Evolutionary conservation across 2,329 filamentous ascomycete genomes (phyloP), one percentile per base, ranked within the genome.

Genomic region (Colletotrichum filicis): DNA sequence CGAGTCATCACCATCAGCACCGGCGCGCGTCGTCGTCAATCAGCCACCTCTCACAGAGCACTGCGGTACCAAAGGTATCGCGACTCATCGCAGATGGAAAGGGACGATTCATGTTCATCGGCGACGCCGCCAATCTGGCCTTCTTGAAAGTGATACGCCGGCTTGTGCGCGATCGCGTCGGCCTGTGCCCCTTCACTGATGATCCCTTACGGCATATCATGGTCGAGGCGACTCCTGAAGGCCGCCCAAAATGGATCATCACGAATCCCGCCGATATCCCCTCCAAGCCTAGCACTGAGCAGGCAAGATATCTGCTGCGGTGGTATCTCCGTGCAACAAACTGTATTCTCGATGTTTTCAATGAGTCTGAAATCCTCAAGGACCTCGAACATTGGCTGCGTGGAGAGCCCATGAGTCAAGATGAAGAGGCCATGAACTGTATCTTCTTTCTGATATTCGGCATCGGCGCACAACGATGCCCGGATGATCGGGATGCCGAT

Each of bases 101-200:
- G 46, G 80, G 79, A 19, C 79, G 77, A 35, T 80, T 80, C 75
- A 80, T 83, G 76, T 83, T 82, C 59, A 79, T 83, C 32, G 81
- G 81, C n/a, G 81, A 82, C 72, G 80, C 81, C 22, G 80, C 80
- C 8, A 82, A 80, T 4, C 35, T 82, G 6, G 80, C 79, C 0
- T 81, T 82, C 32, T 74, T 82, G 1, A 80, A 82, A 32, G 79
- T 80, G 26, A 81, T 82, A 16, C 79, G 81, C 0, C 77, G 81
- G 4, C 75, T 82, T 22, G 79, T 82, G 0, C 76, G 76, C 5
- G 76, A 79, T 26, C 76, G 78, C 19, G 64, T 83, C 4, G 81
- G 80, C 5, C 75, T 75, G 3, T 82, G 81, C 56, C 35, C 78
- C 9, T 79, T 83, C 49, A 77, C 79, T 9, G 79, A 82, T 26